Percentiles rank a stretch among this genome's conserved stretches.
These are phyloP conservation scores for Suillus lakei DNA, from an alignment of 768 basidiomycete species.

Conservation along the genomic window DNA sequence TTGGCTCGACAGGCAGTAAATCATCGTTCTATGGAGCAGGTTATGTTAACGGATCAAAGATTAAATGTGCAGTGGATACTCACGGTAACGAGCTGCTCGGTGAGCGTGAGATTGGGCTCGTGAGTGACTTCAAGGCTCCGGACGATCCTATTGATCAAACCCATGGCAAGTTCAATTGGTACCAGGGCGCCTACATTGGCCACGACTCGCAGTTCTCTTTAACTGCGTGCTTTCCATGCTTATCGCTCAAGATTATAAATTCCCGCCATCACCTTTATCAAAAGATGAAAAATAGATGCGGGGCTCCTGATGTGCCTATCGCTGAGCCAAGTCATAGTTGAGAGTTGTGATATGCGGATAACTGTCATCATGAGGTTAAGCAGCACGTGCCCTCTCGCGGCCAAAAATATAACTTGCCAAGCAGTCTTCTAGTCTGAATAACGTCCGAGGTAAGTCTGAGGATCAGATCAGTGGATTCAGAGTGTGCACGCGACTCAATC, in stretches of 20 bases:
- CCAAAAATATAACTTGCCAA: neutral
- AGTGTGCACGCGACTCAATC: neutral
- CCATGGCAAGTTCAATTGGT: conserved; percentile 21
- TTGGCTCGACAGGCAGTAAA: conserved; percentile 65
- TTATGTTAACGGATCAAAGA: neutral
- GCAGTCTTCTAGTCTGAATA: neutral
- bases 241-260: neutral
- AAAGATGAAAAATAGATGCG: neutral
- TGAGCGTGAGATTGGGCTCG: conserved; percentile 55
- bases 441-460: neutral
- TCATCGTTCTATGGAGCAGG: conserved; percentile 62
- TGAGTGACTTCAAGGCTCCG: conserved; percentile 55
- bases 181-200: neutral
- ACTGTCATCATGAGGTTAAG: neutral
- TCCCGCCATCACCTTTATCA: neutral
- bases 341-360: neutral
- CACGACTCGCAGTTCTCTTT: neutral
- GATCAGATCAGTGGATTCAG: neutral
- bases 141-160: conserved; percentile 26
- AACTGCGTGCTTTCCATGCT: neutral
- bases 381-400: neutral
- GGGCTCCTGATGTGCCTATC: neutral
- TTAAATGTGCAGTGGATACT: conserved; percentile 23
- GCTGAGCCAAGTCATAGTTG: neutral
- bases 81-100: conserved; percentile 63